These are phyloP conservation scores for Euclidium syriacum DNA, from an alignment of 345 rosid species.

Conservation along the genomic window DNA sequence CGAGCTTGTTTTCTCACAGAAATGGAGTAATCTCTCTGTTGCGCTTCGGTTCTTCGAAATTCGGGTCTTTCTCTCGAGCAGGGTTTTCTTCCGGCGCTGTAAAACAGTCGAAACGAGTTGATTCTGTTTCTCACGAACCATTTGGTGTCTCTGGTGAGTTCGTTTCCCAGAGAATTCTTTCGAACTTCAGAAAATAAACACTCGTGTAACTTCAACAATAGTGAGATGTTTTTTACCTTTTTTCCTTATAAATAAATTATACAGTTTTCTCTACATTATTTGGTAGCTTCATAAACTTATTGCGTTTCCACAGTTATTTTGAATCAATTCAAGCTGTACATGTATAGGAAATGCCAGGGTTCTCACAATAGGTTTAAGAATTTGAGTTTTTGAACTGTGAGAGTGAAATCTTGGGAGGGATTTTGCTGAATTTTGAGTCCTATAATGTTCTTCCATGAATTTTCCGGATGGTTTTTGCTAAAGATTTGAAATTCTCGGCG, in stretches of 20 bases:
- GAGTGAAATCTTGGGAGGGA: background rate
- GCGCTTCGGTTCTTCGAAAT: constrained; percentile 14
- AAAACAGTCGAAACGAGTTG: constrained; percentile 21
- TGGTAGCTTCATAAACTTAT: background rate
- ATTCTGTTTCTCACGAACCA: background rate
- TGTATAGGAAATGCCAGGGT: background rate
- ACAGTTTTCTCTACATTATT: background rate
- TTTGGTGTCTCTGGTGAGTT: constrained; percentile 32
- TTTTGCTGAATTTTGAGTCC: background rate
- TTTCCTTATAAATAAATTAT: background rate
- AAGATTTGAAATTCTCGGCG: constrained; percentile 10
- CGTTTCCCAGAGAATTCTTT: background rate
- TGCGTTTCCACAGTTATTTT: background rate
- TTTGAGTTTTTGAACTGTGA: background rate
- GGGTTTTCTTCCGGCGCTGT: constrained; percentile 20
- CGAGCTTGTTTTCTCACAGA: constrained; percentile 25
- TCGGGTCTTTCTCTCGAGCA: constrained; percentile 27
- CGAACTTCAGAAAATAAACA: background rate
- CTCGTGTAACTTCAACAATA: background rate
- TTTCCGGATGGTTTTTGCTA: constrained; percentile 10
- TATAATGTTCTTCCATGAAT: background rate
- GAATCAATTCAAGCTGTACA: background rate
- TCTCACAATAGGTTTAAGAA: background rate
- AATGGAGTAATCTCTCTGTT: constrained; percentile 19
- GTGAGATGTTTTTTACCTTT: too few relatives aligned